Base-by-base conservation (phyloP, 140 eudicot genomes). In the Stevia rebaudiana region DNA sequence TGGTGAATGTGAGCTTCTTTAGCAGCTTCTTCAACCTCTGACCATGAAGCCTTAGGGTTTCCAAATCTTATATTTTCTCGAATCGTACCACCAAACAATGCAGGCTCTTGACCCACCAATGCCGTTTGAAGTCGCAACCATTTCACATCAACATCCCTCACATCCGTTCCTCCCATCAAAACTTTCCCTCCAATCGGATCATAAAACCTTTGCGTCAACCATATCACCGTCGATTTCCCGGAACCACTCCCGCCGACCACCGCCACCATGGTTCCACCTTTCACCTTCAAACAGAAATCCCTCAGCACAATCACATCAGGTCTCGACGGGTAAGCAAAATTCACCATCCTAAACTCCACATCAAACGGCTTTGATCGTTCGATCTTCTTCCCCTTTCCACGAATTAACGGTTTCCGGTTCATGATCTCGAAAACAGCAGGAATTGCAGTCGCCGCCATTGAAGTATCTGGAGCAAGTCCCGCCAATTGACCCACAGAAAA, bases 381-480 rank as follows among this genome's bases (percentile, higher is more conserved):
- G 0, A 85, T 46, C 69, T 58, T 83, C 65, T 61, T 77, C 30
- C 75, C 86, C 41, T 77, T 76, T 33, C 75, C 82, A 6, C 33
- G 39, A 59, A 88, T 88, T 51, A 58, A 62, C 21, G 96, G 88
- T 35, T 33, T 61, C 19, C 96, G 85, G 43, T 80, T 73, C 47
- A 85, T 13, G 40, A 83, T 72, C 22, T 61, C 67, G 1, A 83
- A 63, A 72, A 88, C 86, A 1, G 79, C 75, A 3, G 90, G 90
- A 40, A 88, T 81, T 40, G 91, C 81, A 46, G 78, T 74, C 18
- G 79, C 13, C 16, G 90, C 96, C 80, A 59, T 76, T 55, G 90
- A 82, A 61, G 95, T 88, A 54, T 88, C 95, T 4, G 95, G 96
- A 11, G 95, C 96, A n/a, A 88, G 96, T 9, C 96, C 94, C n/a